Base-by-base conservation (phyloP, 1,139 yeast species). In the Candida glucosophila region DNA sequence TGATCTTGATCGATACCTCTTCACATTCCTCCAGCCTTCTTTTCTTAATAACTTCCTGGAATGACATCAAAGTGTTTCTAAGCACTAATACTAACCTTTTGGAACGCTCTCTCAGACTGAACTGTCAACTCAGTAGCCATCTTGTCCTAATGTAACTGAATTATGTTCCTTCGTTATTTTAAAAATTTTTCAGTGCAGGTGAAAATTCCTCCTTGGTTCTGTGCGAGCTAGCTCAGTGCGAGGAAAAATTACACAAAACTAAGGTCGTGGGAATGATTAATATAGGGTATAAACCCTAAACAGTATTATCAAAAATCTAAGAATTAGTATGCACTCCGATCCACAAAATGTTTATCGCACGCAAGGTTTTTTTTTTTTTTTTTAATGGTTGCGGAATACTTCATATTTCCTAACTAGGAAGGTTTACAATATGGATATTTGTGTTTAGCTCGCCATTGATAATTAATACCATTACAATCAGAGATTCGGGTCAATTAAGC, bases 51-150 rank as follows among this genome's bases (percentile, higher is more conserved):
- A 8, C 8, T 16, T 8, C 7, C 10, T 13, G 12, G 12, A 19
- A 19, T 9, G 12, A 19, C 5, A 19, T 13, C 12, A 12, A 19
- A 10, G 20, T 12, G 6, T 6, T 9, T 19, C 10, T 19, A 6
- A 5, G 12, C 9, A 17, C 13, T 24, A 17, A 35, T 52, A 70
- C 92, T 64, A 75, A 82, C 93, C 93, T 90, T 92, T 81, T 90
- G 98, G 95, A 80, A 90, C 83, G 98, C 98, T 76, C 95, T 90
- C 79, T 92, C 98, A 65, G 96, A 82, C 81, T 90, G 99, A 74
- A 92, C 99, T 68, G 95, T 86, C 76, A 90, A 86, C 81, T 90
- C 99, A 70, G 97, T 82, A 67, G 97, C 93, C 97, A 90, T 90
- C 73, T 73, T 62, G 49, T 44, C 50, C 28, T 27, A 27, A 29